Conservation (phyloP, 2,329 filamentous ascomycete species). For the Clarireedia monteithiana region DNA sequence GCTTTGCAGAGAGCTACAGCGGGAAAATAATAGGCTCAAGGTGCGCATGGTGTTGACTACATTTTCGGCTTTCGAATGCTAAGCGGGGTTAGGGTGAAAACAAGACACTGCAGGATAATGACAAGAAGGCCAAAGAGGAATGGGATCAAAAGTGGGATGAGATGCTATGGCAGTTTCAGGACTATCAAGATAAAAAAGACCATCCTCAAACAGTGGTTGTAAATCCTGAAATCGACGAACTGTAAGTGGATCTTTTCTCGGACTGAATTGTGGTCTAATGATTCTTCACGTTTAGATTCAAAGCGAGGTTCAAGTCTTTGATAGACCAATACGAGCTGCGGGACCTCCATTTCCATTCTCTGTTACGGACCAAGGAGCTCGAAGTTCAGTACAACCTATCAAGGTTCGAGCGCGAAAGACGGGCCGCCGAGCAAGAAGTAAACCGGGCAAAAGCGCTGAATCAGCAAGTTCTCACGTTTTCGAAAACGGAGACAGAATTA, state of each 20-base stretch:
- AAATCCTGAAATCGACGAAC: conserved; percentile 81
- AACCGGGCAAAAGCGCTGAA: conserved; percentile 78
- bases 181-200: conserved; percentile 80
- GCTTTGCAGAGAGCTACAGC: conserved; percentile 84
- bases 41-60: conserved; percentile 36
- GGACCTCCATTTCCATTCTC: conserved; percentile 86
- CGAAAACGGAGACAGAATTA: conserved; percentile 89
- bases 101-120: conserved; percentile 78
- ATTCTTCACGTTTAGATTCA: conserved; percentile 56
- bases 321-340: conserved; percentile 95
- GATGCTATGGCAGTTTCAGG: conserved; percentile 76
- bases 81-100: conserved; percentile 65
- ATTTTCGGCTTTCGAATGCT: conserved; percentile 12
- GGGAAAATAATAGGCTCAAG: conserved; percentile 98
- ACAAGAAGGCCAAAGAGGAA: conserved; percentile 72
- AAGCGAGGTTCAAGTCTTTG: conserved; percentile 84
- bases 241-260: conserved; percentile 43
- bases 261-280: conserved; percentile 14
- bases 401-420: conserved; percentile 83
- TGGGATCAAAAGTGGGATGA: conserved; percentile 80
- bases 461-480: conserved; percentile 87
- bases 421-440: conserved; percentile 74
- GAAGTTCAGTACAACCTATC: conserved; percentile 90
- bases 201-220: conserved; percentile 72
- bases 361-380: conserved; percentile 89